A percentile compares a stretch with the other conserved stretches of the same genome.
These are phyloP conservation scores for Acanthamoeba healyi DNA, from an alignment of 208 protist genomes.

Conservation along the genomic window DNA sequence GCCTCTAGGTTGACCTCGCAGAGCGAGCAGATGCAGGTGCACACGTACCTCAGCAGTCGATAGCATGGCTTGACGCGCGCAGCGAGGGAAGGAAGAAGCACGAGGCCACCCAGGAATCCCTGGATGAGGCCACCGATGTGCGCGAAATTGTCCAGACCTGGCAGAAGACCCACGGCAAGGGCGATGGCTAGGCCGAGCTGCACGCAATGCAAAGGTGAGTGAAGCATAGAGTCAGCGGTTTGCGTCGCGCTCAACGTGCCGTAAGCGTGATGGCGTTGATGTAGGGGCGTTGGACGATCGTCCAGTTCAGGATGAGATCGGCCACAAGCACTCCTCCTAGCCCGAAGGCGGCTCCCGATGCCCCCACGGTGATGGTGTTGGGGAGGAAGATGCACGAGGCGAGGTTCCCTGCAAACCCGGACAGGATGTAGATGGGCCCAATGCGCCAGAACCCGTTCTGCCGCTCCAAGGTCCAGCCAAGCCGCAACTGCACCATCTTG, in stretches of 20 bases:
- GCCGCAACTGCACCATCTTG: slow-evolving; percentile 31
- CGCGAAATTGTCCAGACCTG: slow-evolving; percentile 71
- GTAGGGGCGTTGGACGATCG: background rate
- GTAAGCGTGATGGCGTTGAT: background rate
- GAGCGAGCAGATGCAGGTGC: background rate
- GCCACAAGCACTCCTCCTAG: slow-evolving; percentile 8
- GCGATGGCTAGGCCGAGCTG: background rate
- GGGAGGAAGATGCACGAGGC: slow-evolving; percentile 63
- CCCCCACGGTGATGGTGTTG: slow-evolving; percentile 20
- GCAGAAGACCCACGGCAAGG: background rate
- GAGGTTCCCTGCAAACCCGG: slow-evolving; percentile 67
- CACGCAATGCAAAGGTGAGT: background rate
- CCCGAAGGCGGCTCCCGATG: slow-evolving; percentile 14
- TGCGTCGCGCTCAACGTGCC: background rate
- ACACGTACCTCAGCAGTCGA: background rate
- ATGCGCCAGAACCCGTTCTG: slow-evolving; percentile 22
- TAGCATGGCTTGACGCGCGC: slow-evolving; percentile 1
- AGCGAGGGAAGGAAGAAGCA: slow-evolving; percentile 31
- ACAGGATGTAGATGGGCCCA: slow-evolving; percentile 62
- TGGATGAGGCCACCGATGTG: slow-evolving; percentile 66
- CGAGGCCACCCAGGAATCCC: slow-evolving; percentile 34
- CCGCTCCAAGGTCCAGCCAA: slow-evolving; percentile 30
- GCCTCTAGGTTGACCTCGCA: background rate
- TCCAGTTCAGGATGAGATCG: slow-evolving; percentile 67
- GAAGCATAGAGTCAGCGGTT: too few relatives aligned